phyloP scores from a whole-genome alignment of 345 rosid species.

The Hirschfeldia incana region DNA sequence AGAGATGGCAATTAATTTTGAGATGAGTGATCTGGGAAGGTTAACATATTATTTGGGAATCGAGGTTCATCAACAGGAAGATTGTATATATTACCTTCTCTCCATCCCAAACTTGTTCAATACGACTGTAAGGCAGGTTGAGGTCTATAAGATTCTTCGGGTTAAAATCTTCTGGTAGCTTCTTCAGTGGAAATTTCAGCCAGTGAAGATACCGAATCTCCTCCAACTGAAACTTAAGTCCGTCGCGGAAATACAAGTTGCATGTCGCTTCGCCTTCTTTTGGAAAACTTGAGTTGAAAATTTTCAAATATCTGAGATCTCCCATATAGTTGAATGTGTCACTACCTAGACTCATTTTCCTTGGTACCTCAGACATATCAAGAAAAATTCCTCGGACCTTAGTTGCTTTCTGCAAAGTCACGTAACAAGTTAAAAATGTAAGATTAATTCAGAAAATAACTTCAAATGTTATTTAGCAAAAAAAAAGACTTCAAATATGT shows the following conservation, averaged over 20 bases:
- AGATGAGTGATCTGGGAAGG: no score
- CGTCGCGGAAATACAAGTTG: conserved; percentile 5
- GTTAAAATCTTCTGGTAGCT: conserved; percentile 20
- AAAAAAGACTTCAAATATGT: no score
- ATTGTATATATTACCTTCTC: conserved; percentile 16
- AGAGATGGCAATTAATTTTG: no score
- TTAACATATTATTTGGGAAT: no score
- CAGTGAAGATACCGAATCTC: conserved; percentile 31
- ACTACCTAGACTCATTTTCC: background rate
- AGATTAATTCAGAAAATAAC: background rate
- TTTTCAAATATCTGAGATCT: conserved; percentile 36
- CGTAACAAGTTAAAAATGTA: background rate
- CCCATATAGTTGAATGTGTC: conserved; percentile 23
- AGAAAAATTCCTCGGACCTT: conserved; percentile 32
- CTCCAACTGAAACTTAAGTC: conserved; percentile 10
- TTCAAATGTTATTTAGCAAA: background rate
- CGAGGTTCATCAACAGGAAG: no score
- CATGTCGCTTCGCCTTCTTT: background rate
- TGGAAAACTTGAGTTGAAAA: conserved; percentile 5
- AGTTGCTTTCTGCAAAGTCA: conserved; percentile 22
- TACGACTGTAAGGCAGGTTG: conserved; percentile 6
- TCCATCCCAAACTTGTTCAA: conserved; percentile 38
- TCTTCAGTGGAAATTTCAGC: conserved; percentile 22
- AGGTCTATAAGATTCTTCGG: conserved; percentile 32
- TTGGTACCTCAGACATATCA: conserved; percentile 19